Base-by-base conservation (phyloP, 805 yeast species). In the Metschnikowia matae region DNA sequence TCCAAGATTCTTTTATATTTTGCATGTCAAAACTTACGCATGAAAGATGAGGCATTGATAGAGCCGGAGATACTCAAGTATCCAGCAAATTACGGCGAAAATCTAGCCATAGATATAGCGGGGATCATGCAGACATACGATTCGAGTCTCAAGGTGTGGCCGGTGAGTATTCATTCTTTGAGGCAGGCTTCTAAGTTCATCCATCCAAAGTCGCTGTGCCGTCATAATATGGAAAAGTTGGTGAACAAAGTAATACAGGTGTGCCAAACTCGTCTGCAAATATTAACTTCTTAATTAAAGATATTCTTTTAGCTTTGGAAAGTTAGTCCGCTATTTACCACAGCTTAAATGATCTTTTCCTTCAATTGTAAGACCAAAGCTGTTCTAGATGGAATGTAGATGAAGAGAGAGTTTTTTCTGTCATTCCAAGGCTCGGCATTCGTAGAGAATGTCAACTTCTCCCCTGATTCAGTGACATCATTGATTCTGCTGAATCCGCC, bases 401-500 rank as follows among this genome's bases (percentile, higher is more conserved):
- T 86, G 67, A 89, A 89, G 45, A 92, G 57, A 52, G 82, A 86
- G 67, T 92, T 88, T 23, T 73, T 68, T 57, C 98, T 77, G 55
- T 80, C 75, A 62, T 92, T 89, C 98, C 98, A 92, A 21, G 69
- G 71, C 40, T 87, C 79, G 46, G 85, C 83, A 13, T 85, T 81
- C 20, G 97, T 89, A 65, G 80, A 81, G 62, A 77, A 89, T 55
- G 75, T 75, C 2, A 81, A 67, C 17, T 59, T 58, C 31, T 63
- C 54, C 3, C 74, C 74, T 20, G 61, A 63, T 6, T 70, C 71
- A 5, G 62, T 57, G 4, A 53, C 48, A 15, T 68, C 68, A 45
- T 60, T 55, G 48, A 90, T 76, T 59, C 97, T 77, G 32, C 71
- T 74, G 63, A 87, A 96, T 3, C 99, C 98, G 31, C 96, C 96